These are phyloP conservation scores for Aspergillus nanangensis DNA, from an alignment of 495 filamentous ascomycete genomes.

Conservation along the genomic window DNA sequence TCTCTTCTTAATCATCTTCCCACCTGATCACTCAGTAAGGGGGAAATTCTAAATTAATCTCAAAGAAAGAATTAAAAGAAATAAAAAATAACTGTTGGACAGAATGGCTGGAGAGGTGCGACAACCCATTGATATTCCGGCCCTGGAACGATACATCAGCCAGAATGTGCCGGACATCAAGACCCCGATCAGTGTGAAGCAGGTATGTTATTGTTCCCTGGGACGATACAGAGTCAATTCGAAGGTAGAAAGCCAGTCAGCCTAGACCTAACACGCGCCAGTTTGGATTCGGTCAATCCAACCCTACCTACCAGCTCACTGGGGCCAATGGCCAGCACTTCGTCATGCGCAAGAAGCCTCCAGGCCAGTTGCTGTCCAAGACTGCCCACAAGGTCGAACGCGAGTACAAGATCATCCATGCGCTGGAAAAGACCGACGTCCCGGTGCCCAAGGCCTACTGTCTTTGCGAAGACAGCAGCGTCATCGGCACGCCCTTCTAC, in stretches of 20 bases:
- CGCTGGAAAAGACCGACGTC: conserved; percentile 72
- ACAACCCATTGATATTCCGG: conserved; percentile 77
- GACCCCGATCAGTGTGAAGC: conserved; percentile 78
- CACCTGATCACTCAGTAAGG: no score
- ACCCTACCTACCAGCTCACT: conserved; percentile 90
- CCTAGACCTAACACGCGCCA: conserved; percentile 26
- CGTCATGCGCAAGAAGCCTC: conserved; percentile 94
- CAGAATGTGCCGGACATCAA: conserved; percentile 73
- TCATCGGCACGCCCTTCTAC: conserved; percentile 91
- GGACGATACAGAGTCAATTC: neutral
- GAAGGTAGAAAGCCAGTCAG: neutral
- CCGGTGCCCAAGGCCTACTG: conserved; percentile 82
- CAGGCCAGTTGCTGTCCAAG: conserved; percentile 83
- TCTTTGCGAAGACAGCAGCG: conserved; percentile 72
- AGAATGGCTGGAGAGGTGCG: conserved; percentile 88
- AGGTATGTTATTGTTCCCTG: conserved; percentile 51
- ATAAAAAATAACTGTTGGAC: no score
- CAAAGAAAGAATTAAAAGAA: no score
- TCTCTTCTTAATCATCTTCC: no score
- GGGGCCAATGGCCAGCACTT: conserved; percentile 61
- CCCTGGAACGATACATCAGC: conserved; percentile 73
- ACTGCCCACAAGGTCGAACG: conserved; percentile 95
- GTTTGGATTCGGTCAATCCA: conserved; percentile 97
- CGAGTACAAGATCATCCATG: conserved; percentile 86
- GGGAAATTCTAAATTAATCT: no score